These are phyloP conservation scores for Paratinospora sagittata DNA, from an alignment of 164 flowering plant genomes.

Conservation along the genomic window DNA sequence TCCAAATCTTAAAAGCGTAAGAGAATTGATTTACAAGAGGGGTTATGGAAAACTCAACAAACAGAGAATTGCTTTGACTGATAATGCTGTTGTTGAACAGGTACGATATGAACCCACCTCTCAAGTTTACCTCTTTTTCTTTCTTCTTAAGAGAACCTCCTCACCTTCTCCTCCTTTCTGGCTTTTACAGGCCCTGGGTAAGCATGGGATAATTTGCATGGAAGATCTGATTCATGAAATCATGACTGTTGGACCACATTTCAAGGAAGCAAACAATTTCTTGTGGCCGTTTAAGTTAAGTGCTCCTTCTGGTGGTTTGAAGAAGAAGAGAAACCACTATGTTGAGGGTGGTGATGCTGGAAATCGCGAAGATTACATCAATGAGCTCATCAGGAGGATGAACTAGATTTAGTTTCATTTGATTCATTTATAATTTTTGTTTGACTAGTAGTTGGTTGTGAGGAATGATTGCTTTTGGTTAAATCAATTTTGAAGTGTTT, in stretches of 20 bases:
- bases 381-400: constrained; percentile 62
- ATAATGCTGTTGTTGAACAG: constrained; percentile 55
- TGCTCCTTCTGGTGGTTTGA: constrained; percentile 57
- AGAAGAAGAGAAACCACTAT: constrained; percentile 68
- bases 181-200: constrained; percentile 44
- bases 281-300: constrained; percentile 67
- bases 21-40: constrained; percentile 58
- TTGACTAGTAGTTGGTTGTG: not conserved
- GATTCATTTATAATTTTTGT: not conserved
- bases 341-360: constrained; percentile 74
- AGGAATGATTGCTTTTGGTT: not conserved
- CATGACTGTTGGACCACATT: constrained; percentile 67
- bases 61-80: constrained; percentile 52
- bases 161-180: not conserved
- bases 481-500: not conserved
- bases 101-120: constrained; percentile 15
- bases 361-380: constrained; percentile 57
- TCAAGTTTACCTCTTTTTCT: not conserved
- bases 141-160: not conserved
- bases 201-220: constrained; percentile 45
- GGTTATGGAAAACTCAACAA: constrained; percentile 61
- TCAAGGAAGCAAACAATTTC: constrained; percentile 61
- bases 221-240: constrained; percentile 74
- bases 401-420: constrained; percentile 26
- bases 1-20: constrained; percentile 61